A percentile compares a stretch with the other conserved stretches of the same genome.
Conservation (phyloP, 2,329 filamentous ascomycete species). For the Sphaerostilbella broomeana region DNA sequence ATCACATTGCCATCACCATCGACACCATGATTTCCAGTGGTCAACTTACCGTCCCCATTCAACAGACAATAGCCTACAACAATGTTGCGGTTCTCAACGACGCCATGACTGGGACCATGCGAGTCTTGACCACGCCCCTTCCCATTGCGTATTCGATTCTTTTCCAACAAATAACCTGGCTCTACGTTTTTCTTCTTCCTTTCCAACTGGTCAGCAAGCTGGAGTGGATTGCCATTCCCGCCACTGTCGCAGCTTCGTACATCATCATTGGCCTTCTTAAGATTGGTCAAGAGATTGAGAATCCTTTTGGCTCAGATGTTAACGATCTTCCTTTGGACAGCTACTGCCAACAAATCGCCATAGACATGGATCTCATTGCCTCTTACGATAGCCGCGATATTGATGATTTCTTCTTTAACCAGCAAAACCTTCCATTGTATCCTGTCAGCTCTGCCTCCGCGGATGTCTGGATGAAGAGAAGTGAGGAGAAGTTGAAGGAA, state of each 20-base stretch:
- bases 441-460: conserved; percentile 41
- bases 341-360: conserved; percentile 68
- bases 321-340: conserved; percentile 73
- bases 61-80: conserved; percentile 55
- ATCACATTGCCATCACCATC: conserved; percentile 61
- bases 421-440: conserved; percentile 48
- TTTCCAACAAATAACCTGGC: conserved; percentile 77
- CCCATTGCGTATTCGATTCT: conserved; percentile 78
- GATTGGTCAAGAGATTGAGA: conserved; percentile 78
- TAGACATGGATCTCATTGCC: conserved; percentile 69
- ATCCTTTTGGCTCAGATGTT: conserved; percentile 77
- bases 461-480: conserved; percentile 33
- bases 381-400: conserved; percentile 35
- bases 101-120: conserved; percentile 63
- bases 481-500: conserved; percentile 33
- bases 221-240: conserved; percentile 70
- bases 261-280: conserved; percentile 71
- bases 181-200: conserved; percentile 73
- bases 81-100: conserved; percentile 62
- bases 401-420: conserved; percentile 26
- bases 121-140: conserved; percentile 74
- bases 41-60: conserved; percentile 49
- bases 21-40: conserved; percentile 52
- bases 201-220: conserved; percentile 67
- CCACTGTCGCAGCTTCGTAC: conserved; percentile 64